Conservation (phyloP, 2,329 filamentous ascomycete species). For the Pyrenophora teres region DNA sequence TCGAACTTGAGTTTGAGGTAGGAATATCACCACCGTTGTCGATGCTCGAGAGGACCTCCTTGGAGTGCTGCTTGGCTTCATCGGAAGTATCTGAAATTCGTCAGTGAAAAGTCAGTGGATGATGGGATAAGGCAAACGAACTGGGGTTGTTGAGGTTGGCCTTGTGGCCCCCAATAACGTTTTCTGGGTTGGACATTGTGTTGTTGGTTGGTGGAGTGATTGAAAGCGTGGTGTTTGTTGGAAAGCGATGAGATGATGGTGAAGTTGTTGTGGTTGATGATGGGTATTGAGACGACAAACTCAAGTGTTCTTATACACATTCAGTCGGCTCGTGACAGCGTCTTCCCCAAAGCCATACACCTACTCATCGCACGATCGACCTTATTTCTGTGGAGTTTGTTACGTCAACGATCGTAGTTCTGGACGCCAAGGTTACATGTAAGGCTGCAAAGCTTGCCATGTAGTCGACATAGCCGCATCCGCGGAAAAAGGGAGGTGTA, state of each 20-base stretch:
- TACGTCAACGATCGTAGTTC: constrained; percentile 16
- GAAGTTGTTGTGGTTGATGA: background rate
- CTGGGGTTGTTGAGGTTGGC: constrained; percentile 62
- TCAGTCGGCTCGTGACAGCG: background rate
- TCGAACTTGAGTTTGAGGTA: constrained; percentile 9
- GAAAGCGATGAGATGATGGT: background rate
- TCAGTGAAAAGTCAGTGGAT: background rate
- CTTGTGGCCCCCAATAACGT: constrained; percentile 64
- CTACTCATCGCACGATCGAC: constrained; percentile 4
- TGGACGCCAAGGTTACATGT: background rate
- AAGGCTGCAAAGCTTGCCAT: background rate
- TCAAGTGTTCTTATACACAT: constrained; percentile 5
- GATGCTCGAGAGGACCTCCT: constrained; percentile 58
- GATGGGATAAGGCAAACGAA: constrained; percentile 9
- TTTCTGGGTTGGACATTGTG: constrained; percentile 55
- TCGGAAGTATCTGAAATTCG: constrained; percentile 53
- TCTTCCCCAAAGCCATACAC: background rate
- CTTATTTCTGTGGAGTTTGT: background rate
- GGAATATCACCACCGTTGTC: constrained; percentile 52
- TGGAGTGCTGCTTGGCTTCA: constrained; percentile 62
- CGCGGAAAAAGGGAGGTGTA: background rate
- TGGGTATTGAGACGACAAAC: background rate
- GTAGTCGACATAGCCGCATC: background rate
- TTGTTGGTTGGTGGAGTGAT: background rate
- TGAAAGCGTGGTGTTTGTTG: background rate